Conservation (phyloP, 495 filamentous ascomycete genomes). For the Lophium mytilinum region DNA sequence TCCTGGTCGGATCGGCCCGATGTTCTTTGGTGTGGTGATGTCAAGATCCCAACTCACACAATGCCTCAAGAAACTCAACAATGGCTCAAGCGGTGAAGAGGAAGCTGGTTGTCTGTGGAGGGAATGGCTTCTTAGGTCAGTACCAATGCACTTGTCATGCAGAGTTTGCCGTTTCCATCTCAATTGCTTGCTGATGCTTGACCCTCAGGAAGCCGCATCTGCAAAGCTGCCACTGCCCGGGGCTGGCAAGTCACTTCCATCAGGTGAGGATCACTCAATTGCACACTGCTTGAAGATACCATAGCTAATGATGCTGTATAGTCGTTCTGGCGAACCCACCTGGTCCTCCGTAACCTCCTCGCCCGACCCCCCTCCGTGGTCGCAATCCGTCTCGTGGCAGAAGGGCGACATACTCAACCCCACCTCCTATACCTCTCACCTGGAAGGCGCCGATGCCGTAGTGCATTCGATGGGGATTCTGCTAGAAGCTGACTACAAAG, state of each 20-base stretch:
- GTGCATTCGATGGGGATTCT: slow-evolving; percentile 93
- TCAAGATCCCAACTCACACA: slow-evolving; percentile 14
- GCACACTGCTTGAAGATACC: too few relatives aligned
- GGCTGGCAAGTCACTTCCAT: slow-evolving; percentile 87
- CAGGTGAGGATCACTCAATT: slow-evolving; percentile 47
- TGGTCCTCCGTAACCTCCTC: slow-evolving; percentile 78
- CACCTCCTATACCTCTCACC: slow-evolving; percentile 59
- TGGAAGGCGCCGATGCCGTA: slow-evolving; percentile 69
- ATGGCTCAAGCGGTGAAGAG: slow-evolving; percentile 43
- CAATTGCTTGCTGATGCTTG: slow-evolving; percentile 2
- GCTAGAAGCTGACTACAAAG: slow-evolving; percentile 97
- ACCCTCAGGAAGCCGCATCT: slow-evolving; percentile 68
- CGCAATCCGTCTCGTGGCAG: slow-evolving; percentile 73
- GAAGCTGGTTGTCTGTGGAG: slow-evolving; percentile 80
- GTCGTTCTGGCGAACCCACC: slow-evolving; percentile 78
- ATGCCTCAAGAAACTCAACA: neutral
- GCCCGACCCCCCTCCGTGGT: slow-evolving; percentile 65
- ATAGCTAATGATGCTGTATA: slow-evolving; percentile 26
- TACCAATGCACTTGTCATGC: neutral
- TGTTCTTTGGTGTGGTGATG: slow-evolving; percentile 7
- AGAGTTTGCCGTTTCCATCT: neutral
- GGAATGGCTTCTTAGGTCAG: slow-evolving; percentile 82
- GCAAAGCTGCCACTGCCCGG: slow-evolving; percentile 70
- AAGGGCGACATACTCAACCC: slow-evolving; percentile 81
- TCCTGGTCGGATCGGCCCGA: slow-evolving; percentile 9